A percentile compares a stretch with the other conserved stretches of the same genome.
Conservation (phyloP, 371 early-diverging fungal genomes). For the Lichtheimia ornata region DNA sequence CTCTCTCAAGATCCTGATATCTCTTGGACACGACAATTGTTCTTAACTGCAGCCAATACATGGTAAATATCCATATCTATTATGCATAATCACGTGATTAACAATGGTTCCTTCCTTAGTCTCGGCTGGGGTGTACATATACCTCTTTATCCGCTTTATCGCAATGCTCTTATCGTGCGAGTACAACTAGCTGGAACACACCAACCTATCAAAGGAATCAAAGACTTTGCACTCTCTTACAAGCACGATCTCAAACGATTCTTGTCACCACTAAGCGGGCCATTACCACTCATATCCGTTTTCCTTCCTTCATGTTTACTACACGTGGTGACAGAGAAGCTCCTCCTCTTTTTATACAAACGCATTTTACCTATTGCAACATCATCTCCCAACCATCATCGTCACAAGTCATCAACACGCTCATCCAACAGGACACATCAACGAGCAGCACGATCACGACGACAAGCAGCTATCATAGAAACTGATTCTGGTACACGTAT, state of each 20-base stretch:
- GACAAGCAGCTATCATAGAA: no score
- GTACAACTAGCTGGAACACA: slow-evolving; percentile 42
- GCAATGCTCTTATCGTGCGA: slow-evolving; percentile 56
- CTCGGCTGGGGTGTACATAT: slow-evolving; percentile 34
- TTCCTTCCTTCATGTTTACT: slow-evolving; percentile 57
- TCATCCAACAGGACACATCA: neutral
- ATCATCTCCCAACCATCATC: slow-evolving; percentile 16
- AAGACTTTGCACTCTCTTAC: slow-evolving; percentile 44
- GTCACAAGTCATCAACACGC: slow-evolving; percentile 1
- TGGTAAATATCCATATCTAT: neutral
- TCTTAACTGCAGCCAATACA: slow-evolving; percentile 1
- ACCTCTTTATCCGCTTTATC: slow-evolving; percentile 56
- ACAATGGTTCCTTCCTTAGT: neutral
- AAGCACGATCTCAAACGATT: slow-evolving; percentile 46
- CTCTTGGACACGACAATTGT: neutral
- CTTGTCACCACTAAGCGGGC: slow-evolving; percentile 21
- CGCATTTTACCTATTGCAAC: slow-evolving; percentile 9
- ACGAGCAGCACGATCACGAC: no score
- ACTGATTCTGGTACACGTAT: neutral
- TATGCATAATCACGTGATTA: no score
- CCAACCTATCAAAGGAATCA: slow-evolving; percentile 2
- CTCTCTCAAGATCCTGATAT: no score
- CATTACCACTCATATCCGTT: slow-evolving; percentile 35
- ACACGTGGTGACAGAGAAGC: slow-evolving; percentile 49
- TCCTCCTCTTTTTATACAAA: slow-evolving; percentile 51